Conservation (phyloP, 169 alveolate genomes). For the Plasmodium fragile region DNA sequence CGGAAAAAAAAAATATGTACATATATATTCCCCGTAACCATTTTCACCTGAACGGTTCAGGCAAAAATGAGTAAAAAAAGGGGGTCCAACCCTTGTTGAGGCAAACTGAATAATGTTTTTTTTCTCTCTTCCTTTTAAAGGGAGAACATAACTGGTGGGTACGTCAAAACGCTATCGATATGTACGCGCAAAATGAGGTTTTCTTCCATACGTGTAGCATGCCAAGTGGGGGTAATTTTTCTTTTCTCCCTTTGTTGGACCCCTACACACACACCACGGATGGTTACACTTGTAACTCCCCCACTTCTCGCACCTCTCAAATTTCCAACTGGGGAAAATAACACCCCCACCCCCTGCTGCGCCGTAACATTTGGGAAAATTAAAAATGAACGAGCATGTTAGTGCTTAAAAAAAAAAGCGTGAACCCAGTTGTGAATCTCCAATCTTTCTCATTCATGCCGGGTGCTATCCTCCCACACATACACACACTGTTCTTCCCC, state of each 20-base stretch:
- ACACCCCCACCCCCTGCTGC: neutral
- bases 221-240: neutral
- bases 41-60: constrained; percentile 13
- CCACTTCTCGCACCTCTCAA: neutral
- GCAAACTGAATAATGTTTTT: neutral
- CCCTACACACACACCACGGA: neutral
- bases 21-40: neutral
- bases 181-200: neutral
- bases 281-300: neutral
- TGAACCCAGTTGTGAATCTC: neutral
- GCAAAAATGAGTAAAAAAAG: neutral
- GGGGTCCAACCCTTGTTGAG: neutral
- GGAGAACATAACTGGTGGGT: neutral
- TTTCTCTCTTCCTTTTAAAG: neutral
- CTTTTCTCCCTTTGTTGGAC: neutral
- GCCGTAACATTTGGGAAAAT: neutral
- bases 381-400: neutral
- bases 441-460: neutral
- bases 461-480: neutral
- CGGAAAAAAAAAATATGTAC: neutral
- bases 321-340: neutral
- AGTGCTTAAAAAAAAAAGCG: neutral
- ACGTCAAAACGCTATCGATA: neutral
- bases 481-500: neutral
- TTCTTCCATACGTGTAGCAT: neutral